Base-by-base conservation (phyloP, 164 flowering plant genomes). In the Vitis amurensis region DNA sequence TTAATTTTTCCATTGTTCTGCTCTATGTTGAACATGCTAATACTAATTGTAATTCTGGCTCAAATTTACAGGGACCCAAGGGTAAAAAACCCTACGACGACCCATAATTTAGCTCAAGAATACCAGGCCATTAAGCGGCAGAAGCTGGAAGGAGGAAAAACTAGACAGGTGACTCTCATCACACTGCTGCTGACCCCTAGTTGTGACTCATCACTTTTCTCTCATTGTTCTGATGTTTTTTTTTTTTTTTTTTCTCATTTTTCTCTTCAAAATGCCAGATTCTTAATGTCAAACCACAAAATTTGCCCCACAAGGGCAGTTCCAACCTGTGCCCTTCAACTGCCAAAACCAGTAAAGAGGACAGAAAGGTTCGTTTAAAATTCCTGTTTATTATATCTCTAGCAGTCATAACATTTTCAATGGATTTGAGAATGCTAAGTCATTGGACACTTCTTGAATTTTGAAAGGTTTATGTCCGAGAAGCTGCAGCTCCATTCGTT, bases 81-180 rank as follows among this genome's bases (percentile, higher is more conserved):
- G 70, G 68, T 72, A 19, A 91, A 83, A 58, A 86, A 67, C 30
- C 57, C 73, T 37, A 67, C 50, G 44, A 80, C 74, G 14, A 82
- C 84, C 50, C 78, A 83, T 19, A 85, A 75, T 71, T 69, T 91
- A 19, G 86, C 81, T 31, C 97, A 86, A 69, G 97, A 93, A 73
- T 90, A 93, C 68, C 99, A 89, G 69, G 98, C 99, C 59, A 88
- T 96, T 59, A 96, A 96, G 83, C 77, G 88, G 50, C 99, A 96
- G 80, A 92, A 93, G 78, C 81, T 93, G 68, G 99, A 93, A 0
- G 95, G 82, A 50, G 98, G 98, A 50, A 86, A 67, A 79, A 74
- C 97, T 53, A 88, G 93, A 87, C 94, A 88, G 91, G 99, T 93
- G 13, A 29, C 49, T 71, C 12, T 31, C 50, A 55, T 23, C 27